Conservation (phyloP, 768 basidiomycete species). For the Tulasnella sp. region DNA sequence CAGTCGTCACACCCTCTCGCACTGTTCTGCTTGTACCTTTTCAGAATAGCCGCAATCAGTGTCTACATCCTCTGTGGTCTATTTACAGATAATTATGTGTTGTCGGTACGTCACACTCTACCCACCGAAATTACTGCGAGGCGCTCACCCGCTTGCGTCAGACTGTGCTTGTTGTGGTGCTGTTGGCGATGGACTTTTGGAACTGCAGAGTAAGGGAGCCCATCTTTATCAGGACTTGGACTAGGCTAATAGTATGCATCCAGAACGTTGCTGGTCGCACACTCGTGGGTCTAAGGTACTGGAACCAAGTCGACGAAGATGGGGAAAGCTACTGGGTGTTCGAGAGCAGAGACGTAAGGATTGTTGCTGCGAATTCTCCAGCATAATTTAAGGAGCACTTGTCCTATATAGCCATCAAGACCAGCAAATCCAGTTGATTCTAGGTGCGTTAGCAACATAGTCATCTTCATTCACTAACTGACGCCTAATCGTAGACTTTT, state of each 20-base stretch:
- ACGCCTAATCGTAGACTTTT: constrained; percentile 64
- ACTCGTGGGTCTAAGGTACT: constrained; percentile 90
- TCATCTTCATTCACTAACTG: neutral
- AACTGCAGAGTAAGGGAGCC: constrained; percentile 69
- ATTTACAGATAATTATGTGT: constrained; percentile 85
- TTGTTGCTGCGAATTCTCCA: neutral
- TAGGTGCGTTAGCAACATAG: constrained; percentile 49
- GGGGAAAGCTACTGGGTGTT: constrained; percentile 98
- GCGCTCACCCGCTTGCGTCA: constrained; percentile 34
- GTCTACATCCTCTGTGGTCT: constrained; percentile 93
- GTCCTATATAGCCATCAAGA: constrained; percentile 62
- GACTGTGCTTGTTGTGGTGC: constrained; percentile 88
- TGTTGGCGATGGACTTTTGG: constrained; percentile 98
- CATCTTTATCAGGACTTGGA: constrained; percentile 19
- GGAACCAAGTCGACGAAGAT: constrained; percentile 99
- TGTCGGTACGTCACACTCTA: constrained; percentile 60
- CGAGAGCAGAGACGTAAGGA: constrained; percentile 86
- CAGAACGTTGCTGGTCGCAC: constrained; percentile 93
- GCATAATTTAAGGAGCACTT: constrained; percentile 4
- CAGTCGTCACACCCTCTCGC: constrained; percentile 52
- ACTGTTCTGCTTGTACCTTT: constrained; percentile 85
- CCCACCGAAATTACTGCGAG: constrained; percentile 1
- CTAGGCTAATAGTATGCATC: neutral
- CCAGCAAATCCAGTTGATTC: constrained; percentile 87
- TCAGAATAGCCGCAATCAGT: constrained; percentile 80